Evolutionary conservation across 441 rosid genomes (phyloP).

Genomic region (Populus hybrid): DNA sequence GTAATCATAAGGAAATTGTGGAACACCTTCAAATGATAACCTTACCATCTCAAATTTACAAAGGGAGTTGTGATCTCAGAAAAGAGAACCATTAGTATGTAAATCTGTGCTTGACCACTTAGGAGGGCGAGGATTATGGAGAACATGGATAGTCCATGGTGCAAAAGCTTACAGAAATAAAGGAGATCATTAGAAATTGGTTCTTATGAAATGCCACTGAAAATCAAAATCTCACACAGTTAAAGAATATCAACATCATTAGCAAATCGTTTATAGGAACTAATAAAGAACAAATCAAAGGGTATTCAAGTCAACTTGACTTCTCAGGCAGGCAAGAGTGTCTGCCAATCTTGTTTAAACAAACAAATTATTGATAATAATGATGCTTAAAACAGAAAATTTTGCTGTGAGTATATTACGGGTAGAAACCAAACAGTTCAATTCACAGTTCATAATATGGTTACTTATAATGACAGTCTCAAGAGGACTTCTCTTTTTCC

Average conservation of each 20-base stretch:
- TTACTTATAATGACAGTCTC: background rate
- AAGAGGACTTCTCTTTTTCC: background rate
- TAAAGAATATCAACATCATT: background rate
- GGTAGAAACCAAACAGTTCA: background rate
- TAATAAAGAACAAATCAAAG: background rate
- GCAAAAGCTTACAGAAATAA: slow-evolving; percentile 48
- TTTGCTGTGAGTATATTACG: background rate
- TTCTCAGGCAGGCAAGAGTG: background rate
- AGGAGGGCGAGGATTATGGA: slow-evolving; percentile 32
- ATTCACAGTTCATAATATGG: background rate
- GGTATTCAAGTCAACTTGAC: slow-evolving; percentile 6
- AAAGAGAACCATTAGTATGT: slow-evolving; percentile 78
- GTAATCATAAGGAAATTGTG: background rate
- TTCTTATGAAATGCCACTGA: too few species aligned
- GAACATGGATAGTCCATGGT: slow-evolving; percentile 73
- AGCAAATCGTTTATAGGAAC: background rate
- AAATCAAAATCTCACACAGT: too few species aligned
- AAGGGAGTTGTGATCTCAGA: slow-evolving; percentile 77
- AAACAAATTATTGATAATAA: background rate
- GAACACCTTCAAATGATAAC: slow-evolving; percentile 3
- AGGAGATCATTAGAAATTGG: background rate
- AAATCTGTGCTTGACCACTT: slow-evolving; percentile 74
- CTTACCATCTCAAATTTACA: slow-evolving; percentile 80
- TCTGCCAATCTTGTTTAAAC: background rate
- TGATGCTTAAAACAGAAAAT: slow-evolving; percentile 3